A percentile compares a stretch with the other conserved stretches of the same genome.
These are phyloP conservation scores for Rutstroemia sp. DNA, from an alignment of 2,329 filamentous ascomycete species.

Conservation along the genomic window DNA sequence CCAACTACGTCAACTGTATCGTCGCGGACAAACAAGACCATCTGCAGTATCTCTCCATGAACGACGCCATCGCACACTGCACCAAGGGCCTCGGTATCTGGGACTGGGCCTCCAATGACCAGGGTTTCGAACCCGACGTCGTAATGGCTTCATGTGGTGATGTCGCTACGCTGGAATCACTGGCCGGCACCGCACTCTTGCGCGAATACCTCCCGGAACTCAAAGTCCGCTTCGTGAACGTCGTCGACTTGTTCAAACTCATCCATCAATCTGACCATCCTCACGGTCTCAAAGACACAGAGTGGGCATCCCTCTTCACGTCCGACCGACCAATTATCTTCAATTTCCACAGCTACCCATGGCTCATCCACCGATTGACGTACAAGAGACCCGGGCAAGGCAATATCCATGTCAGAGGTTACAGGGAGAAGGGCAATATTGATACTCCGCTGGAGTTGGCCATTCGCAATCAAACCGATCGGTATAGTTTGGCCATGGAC, in stretches of 20 bases:
- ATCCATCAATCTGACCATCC: slow-evolving; percentile 64
- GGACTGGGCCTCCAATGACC: slow-evolving; percentile 68
- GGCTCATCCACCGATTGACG: slow-evolving; percentile 69
- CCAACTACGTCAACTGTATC: slow-evolving; percentile 76
- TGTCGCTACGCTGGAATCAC: slow-evolving; percentile 64
- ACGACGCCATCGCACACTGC: slow-evolving; percentile 66
- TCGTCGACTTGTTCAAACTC: slow-evolving; percentile 74
- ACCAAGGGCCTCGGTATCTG: slow-evolving; percentile 74
- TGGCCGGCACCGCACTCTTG: slow-evolving; percentile 68
- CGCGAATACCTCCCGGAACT: slow-evolving; percentile 64
- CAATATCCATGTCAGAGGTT: slow-evolving; percentile 68
- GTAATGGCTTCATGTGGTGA: slow-evolving; percentile 74
- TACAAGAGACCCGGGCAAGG: slow-evolving; percentile 65
- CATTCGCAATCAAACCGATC: slow-evolving; percentile 69
- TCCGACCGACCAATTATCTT: slow-evolving; percentile 66
- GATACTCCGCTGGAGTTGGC: slow-evolving; percentile 74
- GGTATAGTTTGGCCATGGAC: slow-evolving; percentile 69
- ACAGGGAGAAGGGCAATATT: slow-evolving; percentile 79
- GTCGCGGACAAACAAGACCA: slow-evolving; percentile 77
- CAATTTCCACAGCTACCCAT: slow-evolving; percentile 81
- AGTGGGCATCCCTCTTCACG: slow-evolving; percentile 67
- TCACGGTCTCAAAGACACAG: slow-evolving; percentile 59
- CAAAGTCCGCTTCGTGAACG: slow-evolving; percentile 73
- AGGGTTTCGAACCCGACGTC: slow-evolving; percentile 60
- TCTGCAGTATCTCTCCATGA: slow-evolving; percentile 67